Percentiles rank a stretch among this genome's conserved stretches.
Conservation (phyloP, 2,329 filamentous ascomycete genomes). For the Aspergillus awamori region DNA sequence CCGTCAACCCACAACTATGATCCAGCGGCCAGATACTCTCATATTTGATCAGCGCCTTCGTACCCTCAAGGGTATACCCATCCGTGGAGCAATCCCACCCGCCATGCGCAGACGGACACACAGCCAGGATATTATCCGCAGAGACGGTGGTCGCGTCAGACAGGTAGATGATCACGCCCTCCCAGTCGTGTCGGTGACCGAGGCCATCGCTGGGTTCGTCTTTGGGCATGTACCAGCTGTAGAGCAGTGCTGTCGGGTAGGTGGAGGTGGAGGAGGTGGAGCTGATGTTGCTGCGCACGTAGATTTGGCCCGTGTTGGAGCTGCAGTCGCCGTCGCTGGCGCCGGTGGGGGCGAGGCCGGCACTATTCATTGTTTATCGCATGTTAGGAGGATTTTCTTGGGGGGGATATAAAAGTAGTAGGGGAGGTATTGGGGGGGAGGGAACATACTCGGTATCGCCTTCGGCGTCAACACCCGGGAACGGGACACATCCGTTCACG, state of each 20-base stretch:
- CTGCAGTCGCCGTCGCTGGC: slow-evolving; percentile 44
- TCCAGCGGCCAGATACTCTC: slow-evolving; percentile 53
- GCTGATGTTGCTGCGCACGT: slow-evolving; percentile 43
- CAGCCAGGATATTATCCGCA: slow-evolving; percentile 49
- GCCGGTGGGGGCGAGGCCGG: slow-evolving; percentile 49
- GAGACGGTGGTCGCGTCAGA: slow-evolving; percentile 38
- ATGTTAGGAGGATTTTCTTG: too few relatives aligned
- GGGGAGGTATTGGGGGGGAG: too few relatives aligned
- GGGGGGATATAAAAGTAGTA: too few relatives aligned
- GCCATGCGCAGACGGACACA: slow-evolving; percentile 58
- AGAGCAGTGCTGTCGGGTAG: slow-evolving; percentile 53
- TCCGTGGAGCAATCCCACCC: slow-evolving; percentile 49
- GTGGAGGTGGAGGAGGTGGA: not conserved
- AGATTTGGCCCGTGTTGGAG: slow-evolving; percentile 55
- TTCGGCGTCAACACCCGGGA: slow-evolving; percentile 61
- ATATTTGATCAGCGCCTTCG: slow-evolving; percentile 53
- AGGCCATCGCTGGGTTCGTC: slow-evolving; percentile 49
- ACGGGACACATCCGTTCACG: slow-evolving; percentile 64
- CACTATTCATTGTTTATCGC: slow-evolving; percentile 33
- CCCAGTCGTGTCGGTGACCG: slow-evolving; percentile 61
- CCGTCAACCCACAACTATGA: slow-evolving; percentile 50
- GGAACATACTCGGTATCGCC: slow-evolving; percentile 59
- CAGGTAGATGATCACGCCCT: slow-evolving; percentile 58
- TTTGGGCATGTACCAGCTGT: slow-evolving; percentile 57
- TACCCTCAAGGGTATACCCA: slow-evolving; percentile 46